Evolutionary conservation across 2,329 filamentous ascomycete genomes (phyloP).

Genomic region (Alternaria triticina): DNA sequence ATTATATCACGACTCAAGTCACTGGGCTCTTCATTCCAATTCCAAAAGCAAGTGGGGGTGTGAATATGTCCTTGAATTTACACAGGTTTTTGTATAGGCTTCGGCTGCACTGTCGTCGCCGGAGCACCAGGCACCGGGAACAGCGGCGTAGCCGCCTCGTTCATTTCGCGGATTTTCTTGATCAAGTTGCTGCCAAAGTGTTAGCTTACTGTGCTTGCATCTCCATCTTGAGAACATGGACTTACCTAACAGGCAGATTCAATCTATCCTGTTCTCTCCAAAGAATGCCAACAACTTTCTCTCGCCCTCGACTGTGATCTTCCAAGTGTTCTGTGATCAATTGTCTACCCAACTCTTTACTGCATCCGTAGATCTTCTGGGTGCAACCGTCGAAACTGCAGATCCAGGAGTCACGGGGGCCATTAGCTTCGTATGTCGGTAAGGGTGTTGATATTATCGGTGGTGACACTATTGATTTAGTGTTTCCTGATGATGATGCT

Average conservation of each 20-base stretch:
- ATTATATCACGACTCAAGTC: neutral
- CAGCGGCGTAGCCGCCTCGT: conserved; percentile 38
- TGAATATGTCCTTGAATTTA: neutral
- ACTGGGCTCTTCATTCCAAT: neutral
- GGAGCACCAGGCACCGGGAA: conserved; percentile 20
- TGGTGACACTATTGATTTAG: conserved; percentile 20
- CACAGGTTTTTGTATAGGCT: conserved; percentile 19
- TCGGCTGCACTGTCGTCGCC: neutral
- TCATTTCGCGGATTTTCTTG: conserved; percentile 54
- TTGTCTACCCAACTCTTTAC: conserved; percentile 60
- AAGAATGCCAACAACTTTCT: conserved; percentile 59
- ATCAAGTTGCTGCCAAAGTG: conserved; percentile 48
- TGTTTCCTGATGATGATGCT: conserved; percentile 3
- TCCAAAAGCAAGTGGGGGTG: neutral
- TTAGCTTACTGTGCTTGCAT: neutral
- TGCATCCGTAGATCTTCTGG: conserved; percentile 69
- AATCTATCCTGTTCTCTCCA: conserved; percentile 58
- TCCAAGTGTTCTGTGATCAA: conserved; percentile 67
- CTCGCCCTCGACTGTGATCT: conserved; percentile 64
- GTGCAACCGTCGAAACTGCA: conserved; percentile 70
- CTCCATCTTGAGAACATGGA: neutral
- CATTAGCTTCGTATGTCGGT: conserved; percentile 50
- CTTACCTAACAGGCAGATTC: conserved; percentile 50
- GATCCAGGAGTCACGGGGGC: conserved; percentile 69
- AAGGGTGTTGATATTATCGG: conserved; percentile 40